Evolutionary conservation across 2,329 filamentous ascomycete species (phyloP), one percentile per base, ranked within the genome.

Genomic region (Davidsoniella eucalypti): DNA sequence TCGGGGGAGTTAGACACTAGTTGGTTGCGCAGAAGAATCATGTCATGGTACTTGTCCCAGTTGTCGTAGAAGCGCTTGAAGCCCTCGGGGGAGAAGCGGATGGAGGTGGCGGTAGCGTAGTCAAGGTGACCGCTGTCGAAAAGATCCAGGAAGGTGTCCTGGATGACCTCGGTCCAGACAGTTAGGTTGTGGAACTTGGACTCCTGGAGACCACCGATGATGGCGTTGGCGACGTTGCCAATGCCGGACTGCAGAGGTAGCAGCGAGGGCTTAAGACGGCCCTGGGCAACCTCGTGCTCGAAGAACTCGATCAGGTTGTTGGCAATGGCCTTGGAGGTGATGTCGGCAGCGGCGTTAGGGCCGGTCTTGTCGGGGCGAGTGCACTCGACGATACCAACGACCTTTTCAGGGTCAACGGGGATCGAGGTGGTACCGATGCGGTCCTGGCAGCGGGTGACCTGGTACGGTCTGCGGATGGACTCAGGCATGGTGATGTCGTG

Each of bases 401-500:
- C 82, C 68, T 84, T 84, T 63, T 90, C 82, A 0, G 86, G 80
- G 63, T 94, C 87, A 18, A 93, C 71, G 21, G 87, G 85, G 60
- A 94, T 87, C 57, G 86, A 82, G 1, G 79, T 79, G 5, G 80
- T 82, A 50, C 87, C 87, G 60, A 94, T 92, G 49, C 87, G 78
- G 67, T 94, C 87, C 66, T 93, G 84, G 7, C 86, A 84, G 37
- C 75, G 69, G 75, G 87, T 92, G 65, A 94, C 80, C 23, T 92
- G 71, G 66, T 90, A 92, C 1, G 87, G 87, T 69, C 92, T 93
- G 57, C 86, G 74, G 56, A 72, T 67, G 2, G 87, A 87, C 57
- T 92, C 83, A n/a, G 82, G 86, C 74, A 88, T 82, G 54, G 84
- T 87, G 62, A 94, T 93, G 60, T 94, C 87, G 70, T 94, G 87